These are phyloP conservation scores for Lanmaoa pseudosensibilis DNA, from an alignment of 768 basidiomycete species.

Conservation along the genomic window DNA sequence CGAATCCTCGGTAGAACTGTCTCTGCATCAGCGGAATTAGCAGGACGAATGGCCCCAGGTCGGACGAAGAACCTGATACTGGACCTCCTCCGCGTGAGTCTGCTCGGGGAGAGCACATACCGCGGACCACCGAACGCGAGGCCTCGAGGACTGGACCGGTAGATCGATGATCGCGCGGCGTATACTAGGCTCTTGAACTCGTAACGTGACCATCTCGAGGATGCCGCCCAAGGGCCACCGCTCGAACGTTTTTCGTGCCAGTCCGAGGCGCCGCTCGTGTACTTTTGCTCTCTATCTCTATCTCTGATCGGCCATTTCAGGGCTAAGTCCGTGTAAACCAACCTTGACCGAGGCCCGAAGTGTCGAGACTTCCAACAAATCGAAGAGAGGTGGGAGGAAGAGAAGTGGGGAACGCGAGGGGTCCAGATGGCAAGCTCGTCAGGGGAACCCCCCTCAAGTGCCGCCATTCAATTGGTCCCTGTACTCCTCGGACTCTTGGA, in stretches of 20 bases:
- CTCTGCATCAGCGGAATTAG: background rate
- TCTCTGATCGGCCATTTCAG: background rate
- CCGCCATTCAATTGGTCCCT: background rate
- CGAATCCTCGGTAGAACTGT: background rate
- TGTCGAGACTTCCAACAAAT: background rate
- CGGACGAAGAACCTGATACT: no score
- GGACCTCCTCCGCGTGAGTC: background rate
- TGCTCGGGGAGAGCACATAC: background rate
- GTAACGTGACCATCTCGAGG: background rate
- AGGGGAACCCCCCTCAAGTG: background rate
- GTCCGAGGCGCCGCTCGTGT: background rate
- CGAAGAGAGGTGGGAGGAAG: background rate
- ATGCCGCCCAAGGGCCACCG: background rate
- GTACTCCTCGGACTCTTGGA: constrained; percentile 3
- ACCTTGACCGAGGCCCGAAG: background rate
- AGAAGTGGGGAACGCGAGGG: background rate
- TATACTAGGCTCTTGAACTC: no score
- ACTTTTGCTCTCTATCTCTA: background rate
- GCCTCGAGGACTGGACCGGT: background rate
- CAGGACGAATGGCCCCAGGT: background rate
- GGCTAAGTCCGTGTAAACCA: background rate
- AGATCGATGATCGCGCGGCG: background rate
- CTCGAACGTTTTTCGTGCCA: background rate
- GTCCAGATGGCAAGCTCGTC: background rate
- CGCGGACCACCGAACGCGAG: background rate